Base-by-base conservation (phyloP, 164 flowering plant genomes). In the Houttuynia cordata region DNA sequence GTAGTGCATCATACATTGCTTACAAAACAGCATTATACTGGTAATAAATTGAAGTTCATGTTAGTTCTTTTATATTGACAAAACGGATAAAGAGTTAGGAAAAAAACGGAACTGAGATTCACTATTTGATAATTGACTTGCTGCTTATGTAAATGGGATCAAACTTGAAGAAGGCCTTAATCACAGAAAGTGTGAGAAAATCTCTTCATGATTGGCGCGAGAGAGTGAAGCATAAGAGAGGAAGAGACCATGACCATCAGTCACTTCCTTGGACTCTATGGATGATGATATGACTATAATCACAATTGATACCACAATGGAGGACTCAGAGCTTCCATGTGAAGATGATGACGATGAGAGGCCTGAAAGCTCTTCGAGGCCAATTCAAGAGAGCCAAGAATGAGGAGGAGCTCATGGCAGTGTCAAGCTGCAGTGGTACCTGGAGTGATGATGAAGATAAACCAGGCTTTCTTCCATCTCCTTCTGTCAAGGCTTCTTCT, bases 131-230 rank as follows among this genome's bases (percentile, higher is more conserved):
- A 8, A 8, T 41, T 41, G 5, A 34, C 20, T 10, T 10, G 8
- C 61, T 54, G n/a, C 58, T 53, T 23, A 15, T 21, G 68, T 54
- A 90, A 92, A 87, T 90, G 97, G 92, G 95, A n/a, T 81, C 92
- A 5, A 82, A 62, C 65, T 79, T 76, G 61, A 85, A 84, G 77
- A 87, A 73, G 67, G 61, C 97, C 10, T 74, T 90, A 18, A 67
- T 90, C 20, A 66, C 91, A 14, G 87, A 90, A 65, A 66, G 67
- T 60, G 77, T 90, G 8, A 72, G 92, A 65, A 61, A 61, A 45
- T 84, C 92, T 39, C 81, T 87, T 17, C 80, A 73, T 54, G 84
- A 75, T 49, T 90, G 97, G 95, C 69, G 63, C 25, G 70, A 65
- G 56, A 79, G 88, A 72, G 91, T 77, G 57, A 79, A 69, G 71